Evolutionary conservation across 768 basidiomycete genomes (phyloP).

Genomic region (Hypholoma fasciculare): DNA sequence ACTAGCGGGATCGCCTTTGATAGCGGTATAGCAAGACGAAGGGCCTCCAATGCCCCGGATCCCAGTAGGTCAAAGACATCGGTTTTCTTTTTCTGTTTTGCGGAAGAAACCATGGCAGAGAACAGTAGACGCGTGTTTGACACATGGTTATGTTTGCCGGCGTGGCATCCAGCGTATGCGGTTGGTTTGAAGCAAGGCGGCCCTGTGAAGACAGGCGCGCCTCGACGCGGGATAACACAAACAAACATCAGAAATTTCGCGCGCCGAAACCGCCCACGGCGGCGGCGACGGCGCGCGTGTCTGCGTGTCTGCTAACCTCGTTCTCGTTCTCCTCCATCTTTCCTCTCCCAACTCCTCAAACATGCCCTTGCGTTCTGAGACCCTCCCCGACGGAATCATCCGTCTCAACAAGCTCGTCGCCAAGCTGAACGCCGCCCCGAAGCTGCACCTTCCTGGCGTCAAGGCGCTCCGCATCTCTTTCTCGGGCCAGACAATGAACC

Average conservation of each 20-base stretch:
- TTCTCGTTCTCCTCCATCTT: not conserved
- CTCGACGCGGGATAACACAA: not conserved
- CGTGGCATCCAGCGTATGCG: too few species aligned
- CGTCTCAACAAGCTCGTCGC: conserved; percentile 52
- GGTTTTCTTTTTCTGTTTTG: not conserved
- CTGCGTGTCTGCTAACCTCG: not conserved
- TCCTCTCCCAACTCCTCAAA: not conserved
- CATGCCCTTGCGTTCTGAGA: conserved; percentile 19
- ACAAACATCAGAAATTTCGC: conserved; percentile 9
- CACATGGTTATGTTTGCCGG: too few species aligned
- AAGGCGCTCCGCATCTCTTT: conserved; percentile 55
- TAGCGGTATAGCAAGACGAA: too few species aligned
- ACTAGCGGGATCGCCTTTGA: too few species aligned
- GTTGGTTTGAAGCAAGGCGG: too few species aligned
- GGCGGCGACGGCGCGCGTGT: not conserved
- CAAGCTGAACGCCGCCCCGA: conserved; percentile 50
- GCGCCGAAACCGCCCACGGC: not conserved
- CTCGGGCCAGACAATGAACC: conserved; percentile 59
- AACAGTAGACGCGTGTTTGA: too few species aligned
- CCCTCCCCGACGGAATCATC: conserved; percentile 20
- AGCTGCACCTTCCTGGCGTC: conserved; percentile 47
- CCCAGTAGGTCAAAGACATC: not conserved
- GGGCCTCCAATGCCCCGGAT: too few species aligned
- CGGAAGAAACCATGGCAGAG: not conserved
- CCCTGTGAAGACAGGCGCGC: too few species aligned